Conservation (phyloP, 1,139 yeast species). For the Arxiozyma bovina region DNA sequence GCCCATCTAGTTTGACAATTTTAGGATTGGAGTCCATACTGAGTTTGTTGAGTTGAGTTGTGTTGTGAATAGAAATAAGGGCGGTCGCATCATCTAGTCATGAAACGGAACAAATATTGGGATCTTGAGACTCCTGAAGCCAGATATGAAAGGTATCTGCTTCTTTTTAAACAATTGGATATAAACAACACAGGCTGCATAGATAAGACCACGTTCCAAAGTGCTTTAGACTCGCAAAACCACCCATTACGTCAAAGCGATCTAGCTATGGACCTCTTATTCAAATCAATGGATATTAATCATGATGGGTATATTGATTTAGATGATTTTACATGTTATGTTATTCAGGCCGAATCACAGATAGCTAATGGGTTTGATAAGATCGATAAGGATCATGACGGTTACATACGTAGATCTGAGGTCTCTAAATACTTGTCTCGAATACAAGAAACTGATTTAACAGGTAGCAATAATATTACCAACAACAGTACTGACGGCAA, state of each 20-base stretch:
- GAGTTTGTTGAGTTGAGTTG: neutral
- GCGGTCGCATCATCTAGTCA: neutral
- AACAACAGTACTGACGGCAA: neutral
- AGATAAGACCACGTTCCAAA: slow-evolving; percentile 45
- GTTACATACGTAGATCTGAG: slow-evolving; percentile 58
- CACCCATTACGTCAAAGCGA: slow-evolving; percentile 65
- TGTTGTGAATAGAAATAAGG: neutral
- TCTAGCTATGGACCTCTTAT: slow-evolving; percentile 48
- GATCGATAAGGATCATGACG: slow-evolving; percentile 71
- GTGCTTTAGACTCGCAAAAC: slow-evolving; percentile 44
- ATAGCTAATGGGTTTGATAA: slow-evolving; percentile 59
- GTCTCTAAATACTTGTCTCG: slow-evolving; percentile 50
- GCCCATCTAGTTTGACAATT: too few species aligned
- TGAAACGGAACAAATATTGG: neutral
- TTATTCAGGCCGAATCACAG: slow-evolving; percentile 57
- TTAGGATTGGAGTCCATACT: too few species aligned
- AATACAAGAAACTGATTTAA: slow-evolving; percentile 8
- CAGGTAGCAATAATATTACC: neutral
- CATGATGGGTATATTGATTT: slow-evolving; percentile 50
- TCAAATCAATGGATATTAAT: slow-evolving; percentile 49
- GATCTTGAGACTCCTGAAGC: slow-evolving; percentile 9
- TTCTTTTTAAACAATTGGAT: slow-evolving; percentile 42
- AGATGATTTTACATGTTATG: slow-evolving; percentile 53
- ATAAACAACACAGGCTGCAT: slow-evolving; percentile 46
- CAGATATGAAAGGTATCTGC: slow-evolving; percentile 18